Percentiles rank a stretch among this genome's conserved stretches.
These are phyloP conservation scores for Chaetomium fimeti DNA, from an alignment of 495 filamentous ascomycete genomes.

Conservation along the genomic window DNA sequence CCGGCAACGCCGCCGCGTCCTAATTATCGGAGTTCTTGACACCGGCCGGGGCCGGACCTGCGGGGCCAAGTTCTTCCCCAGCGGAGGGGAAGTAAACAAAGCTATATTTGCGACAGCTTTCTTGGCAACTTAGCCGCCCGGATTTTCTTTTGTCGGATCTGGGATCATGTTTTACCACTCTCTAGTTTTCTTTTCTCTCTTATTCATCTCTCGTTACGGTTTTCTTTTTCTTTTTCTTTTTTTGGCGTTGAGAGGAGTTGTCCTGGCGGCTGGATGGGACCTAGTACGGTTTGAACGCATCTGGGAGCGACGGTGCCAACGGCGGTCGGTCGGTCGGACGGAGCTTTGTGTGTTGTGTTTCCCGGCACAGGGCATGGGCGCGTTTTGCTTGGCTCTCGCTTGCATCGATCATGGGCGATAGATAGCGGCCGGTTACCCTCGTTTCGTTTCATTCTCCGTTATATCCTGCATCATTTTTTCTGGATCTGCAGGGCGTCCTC, in stretches of 20 bases:
- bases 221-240: constrained; percentile 16
- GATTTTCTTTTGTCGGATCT: constrained; percentile 9
- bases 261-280: neutral
- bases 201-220: constrained; percentile 13
- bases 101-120: constrained; percentile 9
- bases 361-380: constrained; percentile 3
- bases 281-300: constrained; percentile 5
- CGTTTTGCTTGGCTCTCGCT: neutral
- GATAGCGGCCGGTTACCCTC: neutral
- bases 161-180: constrained; percentile 7
- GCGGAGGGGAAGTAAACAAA: neutral
- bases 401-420: constrained; percentile 1
- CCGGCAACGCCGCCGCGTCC: constrained; percentile 10
- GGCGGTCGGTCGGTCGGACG: neutral
- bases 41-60: neutral
- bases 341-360: constrained; percentile 17
- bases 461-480: constrained; percentile 8
- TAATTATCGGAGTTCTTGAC: constrained; percentile 32
- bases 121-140: neutral
- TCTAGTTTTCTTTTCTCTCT: neutral
- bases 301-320: neutral
- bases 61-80: neutral
- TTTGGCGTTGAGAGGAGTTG: constrained; percentile 12
- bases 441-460: neutral
- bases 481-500: neutral